Base-by-base conservation (phyloP, 345 rosid species). In the Noccaea bulbosa region DNA sequence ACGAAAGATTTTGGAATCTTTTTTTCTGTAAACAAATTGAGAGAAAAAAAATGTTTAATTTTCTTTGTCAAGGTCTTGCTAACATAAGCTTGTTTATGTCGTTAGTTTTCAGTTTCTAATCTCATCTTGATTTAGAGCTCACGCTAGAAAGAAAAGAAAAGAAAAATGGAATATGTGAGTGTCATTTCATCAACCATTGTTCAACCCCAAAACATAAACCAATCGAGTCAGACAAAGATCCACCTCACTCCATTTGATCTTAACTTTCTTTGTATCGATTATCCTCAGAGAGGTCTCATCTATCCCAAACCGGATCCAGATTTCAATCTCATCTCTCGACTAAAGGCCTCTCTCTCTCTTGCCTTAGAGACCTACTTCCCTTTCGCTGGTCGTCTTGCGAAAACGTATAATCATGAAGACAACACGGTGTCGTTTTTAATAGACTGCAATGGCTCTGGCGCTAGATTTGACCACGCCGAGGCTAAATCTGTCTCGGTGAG, bases 391-490 rank as follows among this genome's bases (percentile, higher is more conserved):
- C 68, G 62, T 67, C 62, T 74, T 7, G 67, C 9, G 2, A 65
- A 58, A 56, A 30, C 9, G 4, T 32, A 67, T 4, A 50, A 74
- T 58, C 70, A 1, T 5, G 62, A 74, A 8, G 78, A 67, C 68
- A 22, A 59, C 0, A 74, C 73, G 11, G 68, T 45, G 11, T 74
- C 78, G 16, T 74, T 48, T 22, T 24, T 0, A 62, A 34, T 74
- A 8, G 40, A 67, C 3, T 74, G 73, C 1, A 40, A 73, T 34
- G 57, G 34, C 24, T 41, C 67, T 3, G 68, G 68, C 1, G 78
- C 68, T n/a, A 74, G 11, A 7, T 84, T 81, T 17, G 45, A 67
- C 17, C 81, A 80, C 27, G 79, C 79, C 2, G 55, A 7, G 3
- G 80, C 81, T 0, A 67, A 81, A 9, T 62, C 70, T 7, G 59